These are phyloP conservation scores for Mentha longifolia DNA, from an alignment of 257 asterid genomes.

Conservation along the genomic window DNA sequence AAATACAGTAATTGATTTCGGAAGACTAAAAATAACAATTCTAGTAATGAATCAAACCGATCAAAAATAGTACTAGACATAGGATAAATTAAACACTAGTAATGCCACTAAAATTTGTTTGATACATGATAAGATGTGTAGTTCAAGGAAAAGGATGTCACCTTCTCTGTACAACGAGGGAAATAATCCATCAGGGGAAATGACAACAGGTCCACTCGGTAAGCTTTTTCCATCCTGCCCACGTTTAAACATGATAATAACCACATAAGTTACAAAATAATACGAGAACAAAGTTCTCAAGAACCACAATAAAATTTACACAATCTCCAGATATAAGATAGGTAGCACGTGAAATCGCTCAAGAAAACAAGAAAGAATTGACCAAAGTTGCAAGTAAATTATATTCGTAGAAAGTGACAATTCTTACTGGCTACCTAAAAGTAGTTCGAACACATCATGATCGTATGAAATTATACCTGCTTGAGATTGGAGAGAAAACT, in stretches of 20 bases:
- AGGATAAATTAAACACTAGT: background rate
- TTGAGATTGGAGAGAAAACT: conserved; percentile 90
- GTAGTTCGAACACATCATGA: background rate
- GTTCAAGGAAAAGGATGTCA: conserved; percentile 30
- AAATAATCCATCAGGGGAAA: conserved; percentile 97
- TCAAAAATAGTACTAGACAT: background rate
- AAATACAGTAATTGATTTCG: background rate
- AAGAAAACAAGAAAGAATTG: background rate
- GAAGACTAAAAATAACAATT: background rate
- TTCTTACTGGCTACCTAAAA: background rate
- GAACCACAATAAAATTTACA: conserved; percentile 8
- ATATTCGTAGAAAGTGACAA: no score
- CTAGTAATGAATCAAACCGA: background rate
- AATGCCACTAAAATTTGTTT: background rate
- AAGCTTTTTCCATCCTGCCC: conserved; percentile 94
- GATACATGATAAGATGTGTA: background rate
- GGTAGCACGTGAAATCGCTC: conserved; percentile 20
- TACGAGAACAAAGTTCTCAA: conserved; percentile 14
- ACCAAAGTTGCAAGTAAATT: background rate
- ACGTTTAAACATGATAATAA: conserved; percentile 32
- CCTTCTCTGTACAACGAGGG: conserved; percentile 97
- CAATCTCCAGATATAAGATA: background rate
- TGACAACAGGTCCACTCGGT: conserved; percentile 98
- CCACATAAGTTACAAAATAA: conserved; percentile 9
- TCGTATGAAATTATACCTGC: conserved; percentile 63